Base-by-base conservation (phyloP, 768 basidiomycete species). In the Kwoniella botswanensis region DNA sequence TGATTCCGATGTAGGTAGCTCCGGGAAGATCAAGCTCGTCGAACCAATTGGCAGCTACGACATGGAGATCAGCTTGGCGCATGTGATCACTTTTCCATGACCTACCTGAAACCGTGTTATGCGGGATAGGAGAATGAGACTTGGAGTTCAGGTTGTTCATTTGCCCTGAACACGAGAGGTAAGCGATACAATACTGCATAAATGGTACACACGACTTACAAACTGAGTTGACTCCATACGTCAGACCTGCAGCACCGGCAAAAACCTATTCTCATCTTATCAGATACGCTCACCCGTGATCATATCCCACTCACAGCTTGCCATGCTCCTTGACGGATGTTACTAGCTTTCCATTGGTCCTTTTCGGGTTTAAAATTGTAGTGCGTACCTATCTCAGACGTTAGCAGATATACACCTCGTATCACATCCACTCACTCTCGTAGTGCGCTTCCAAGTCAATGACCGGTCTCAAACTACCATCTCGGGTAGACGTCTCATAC, bases 361-460 rank as follows among this genome's bases (percentile, higher is more conserved):
- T 50, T 52, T n/a, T 63, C 62, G 9, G 62, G 62, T 44, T 52
- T 46, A 44, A 41, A 74, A 11, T 24, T 63, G 69, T n/a, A 41
- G 22, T 41, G 29, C 15, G 43, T 54, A 11, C 68, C 69, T 65
- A 52, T 43, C 15, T 54, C 24, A 63, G 44, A 46, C 44, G 44
- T 46, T 7, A 46, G 44, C 11, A 46, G 44, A 10, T 17, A 46
- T 11, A 12, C 44, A 46, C 26, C 22, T 12, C 46, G 17, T 67
- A 71, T 10, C 13, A 54, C 46, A 71, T 44, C 35, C 59, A 42
- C 29, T 60, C 67, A 55, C 53, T 68, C 61, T 74, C 73, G 26
- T 74, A 74, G 53, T 74, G 73, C 13, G 70, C 55, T 62, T 74
- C 73, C 53, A 74, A 35, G 29, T 74, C 73, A 9, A 74, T 67